These are phyloP conservation scores for Sporothrix euskadiensis DNA, from an alignment of 2,329 filamentous ascomycete species.

Conservation along the genomic window DNA sequence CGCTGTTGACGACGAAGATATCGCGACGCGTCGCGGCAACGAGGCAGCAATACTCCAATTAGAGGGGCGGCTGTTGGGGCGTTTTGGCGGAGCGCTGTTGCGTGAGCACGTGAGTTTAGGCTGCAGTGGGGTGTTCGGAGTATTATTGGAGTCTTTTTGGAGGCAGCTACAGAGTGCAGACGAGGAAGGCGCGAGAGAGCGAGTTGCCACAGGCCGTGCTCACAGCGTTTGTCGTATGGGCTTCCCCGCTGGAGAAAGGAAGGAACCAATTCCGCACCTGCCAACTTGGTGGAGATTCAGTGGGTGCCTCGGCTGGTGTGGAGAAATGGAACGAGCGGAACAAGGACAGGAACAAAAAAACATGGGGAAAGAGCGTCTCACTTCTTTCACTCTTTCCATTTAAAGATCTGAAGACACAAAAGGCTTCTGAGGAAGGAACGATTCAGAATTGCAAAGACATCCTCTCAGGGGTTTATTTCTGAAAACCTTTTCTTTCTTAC, in stretches of 20 bases:
- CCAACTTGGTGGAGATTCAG: not conserved
- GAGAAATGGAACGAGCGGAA: not conserved
- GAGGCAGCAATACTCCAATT: not conserved
- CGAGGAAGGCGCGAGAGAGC: not conserved
- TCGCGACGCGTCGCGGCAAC: slow-evolving; percentile 9
- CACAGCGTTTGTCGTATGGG: no score
- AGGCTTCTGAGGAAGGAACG: not conserved
- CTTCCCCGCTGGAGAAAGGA: not conserved
- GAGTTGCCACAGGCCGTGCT: not conserved
- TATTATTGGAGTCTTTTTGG: not conserved
- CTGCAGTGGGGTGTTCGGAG: not conserved
- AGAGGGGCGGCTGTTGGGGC: not conserved
- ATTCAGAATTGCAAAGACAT: not conserved
- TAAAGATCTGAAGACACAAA: not conserved
- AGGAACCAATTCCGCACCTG: slow-evolving; percentile 24
- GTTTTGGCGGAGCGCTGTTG: slow-evolving; percentile 18
- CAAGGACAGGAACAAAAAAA: not conserved
- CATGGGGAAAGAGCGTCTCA: not conserved
- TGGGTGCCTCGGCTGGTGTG: slow-evolving; percentile 23
- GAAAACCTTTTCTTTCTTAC: not conserved
- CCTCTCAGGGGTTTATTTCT: not conserved
- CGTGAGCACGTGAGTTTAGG: slow-evolving; percentile 27
- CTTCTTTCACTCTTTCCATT: no score
- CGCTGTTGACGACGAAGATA: not conserved
- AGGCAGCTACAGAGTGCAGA: not conserved